A percentile compares a stretch with the other conserved stretches of the same genome.
Conservation (phyloP, 2,329 filamentous ascomycete species). For the Botryosphaeria dothidea region DNA sequence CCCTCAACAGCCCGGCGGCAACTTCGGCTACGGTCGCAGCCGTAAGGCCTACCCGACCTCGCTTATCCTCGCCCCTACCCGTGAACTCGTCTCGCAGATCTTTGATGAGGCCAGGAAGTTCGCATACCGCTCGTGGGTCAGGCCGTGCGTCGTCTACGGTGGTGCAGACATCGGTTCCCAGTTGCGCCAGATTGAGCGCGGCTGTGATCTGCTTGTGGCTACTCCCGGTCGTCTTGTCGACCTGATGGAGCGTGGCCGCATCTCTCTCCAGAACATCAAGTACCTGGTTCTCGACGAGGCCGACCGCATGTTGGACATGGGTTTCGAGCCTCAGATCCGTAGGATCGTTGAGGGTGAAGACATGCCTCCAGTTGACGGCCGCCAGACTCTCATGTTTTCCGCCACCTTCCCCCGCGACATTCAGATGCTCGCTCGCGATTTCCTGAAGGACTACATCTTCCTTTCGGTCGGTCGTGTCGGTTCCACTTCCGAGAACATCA, state of each 20-base stretch:
- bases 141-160: conserved; percentile 73
- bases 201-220: conserved; percentile 91
- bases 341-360: conserved; percentile 90
- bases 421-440: conserved; percentile 97
- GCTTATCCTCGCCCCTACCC: conserved; percentile 86
- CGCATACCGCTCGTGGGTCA: conserved; percentile 87
- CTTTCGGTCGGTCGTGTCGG: conserved; percentile 97
- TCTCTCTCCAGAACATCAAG: conserved; percentile 84
- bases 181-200: conserved; percentile 95
- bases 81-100: conserved; percentile 94
- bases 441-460: conserved; percentile 99
- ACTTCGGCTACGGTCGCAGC: conserved; percentile 75
- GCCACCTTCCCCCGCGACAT: conserved; percentile 99
- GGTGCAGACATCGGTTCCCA: conserved; percentile 91
- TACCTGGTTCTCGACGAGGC: conserved; percentile 97
- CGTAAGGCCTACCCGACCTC: conserved; percentile 98
- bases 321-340: conserved; percentile 91
- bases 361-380: conserved; percentile 80
- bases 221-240: conserved; percentile 90
- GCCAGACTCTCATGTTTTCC: conserved; percentile 99
- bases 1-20: conserved; percentile 65
- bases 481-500: conserved; percentile 99
- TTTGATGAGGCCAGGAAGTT: conserved; percentile 95
- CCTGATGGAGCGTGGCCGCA: conserved; percentile 84
- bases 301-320: conserved; percentile 96